Evolutionary conservation across 768 basidiomycete species (phyloP), one percentile per base, ranked within the genome.

Genomic region (Naganishia vaughanmartiniae): DNA sequence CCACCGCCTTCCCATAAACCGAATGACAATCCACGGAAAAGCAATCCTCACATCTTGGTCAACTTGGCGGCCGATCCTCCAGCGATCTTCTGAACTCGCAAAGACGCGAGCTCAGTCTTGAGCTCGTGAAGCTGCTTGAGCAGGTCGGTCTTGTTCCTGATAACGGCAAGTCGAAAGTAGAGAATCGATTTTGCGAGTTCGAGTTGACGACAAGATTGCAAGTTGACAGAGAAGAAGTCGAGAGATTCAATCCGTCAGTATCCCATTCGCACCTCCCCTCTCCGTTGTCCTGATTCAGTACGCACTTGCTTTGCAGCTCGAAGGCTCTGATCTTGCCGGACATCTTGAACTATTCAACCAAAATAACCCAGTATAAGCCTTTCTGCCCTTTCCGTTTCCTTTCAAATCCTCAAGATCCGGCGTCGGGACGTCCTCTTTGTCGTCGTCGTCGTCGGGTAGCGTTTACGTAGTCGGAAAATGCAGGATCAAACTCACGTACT

Each of bases 41-140:
- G 39, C 26, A 19, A 36, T 55, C 87, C 90, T 78, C 83, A 99
- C 96, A 99, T 98, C 86, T 91, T 93, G 79, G 92, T 94, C 76
- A 99, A 87, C 85, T 98, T 98, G 69, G 92, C 89, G 70, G 94
- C 89, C 76, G 92, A 91, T 39, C 93, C 93, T 79, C 93, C 93
- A 72, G 92, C 91, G 80, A 95, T 92, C 87, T 97, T 97, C 87
- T 96, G 93, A 74, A 99, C 96, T 79, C 95, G 89, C 83, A 99
- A 87, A 79, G 86, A 85, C 74, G 92, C 86, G 78, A 98, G 90
- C 87, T 99, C 96, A 72, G 85, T 88, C 89, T 93, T 97, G 84
- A 99, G 87, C 83, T 98, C 96, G 65, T 83, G 82, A 72, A 98
- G 88, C 84, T 96, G 92, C 84, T 94, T 94, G 75, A 87, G 84